Evolutionary conservation across 257 asterid species (phyloP).

Genomic region (Asclepias syriaca): DNA sequence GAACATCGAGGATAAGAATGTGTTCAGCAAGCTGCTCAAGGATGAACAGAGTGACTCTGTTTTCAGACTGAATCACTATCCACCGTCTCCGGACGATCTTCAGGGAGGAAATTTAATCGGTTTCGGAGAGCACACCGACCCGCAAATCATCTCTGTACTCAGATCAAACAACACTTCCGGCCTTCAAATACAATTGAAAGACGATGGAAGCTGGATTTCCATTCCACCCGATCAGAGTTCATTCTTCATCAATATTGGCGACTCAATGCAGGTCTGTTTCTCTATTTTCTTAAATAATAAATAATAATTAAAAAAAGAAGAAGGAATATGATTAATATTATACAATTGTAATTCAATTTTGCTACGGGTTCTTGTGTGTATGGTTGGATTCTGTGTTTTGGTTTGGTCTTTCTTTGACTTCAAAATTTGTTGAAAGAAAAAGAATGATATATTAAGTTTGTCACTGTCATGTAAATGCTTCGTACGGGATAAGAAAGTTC

Average conservation of each 20-base stretch:
- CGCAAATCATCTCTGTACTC: slow-evolving; percentile 75
- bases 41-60: slow-evolving; percentile 44
- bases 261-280: slow-evolving; percentile 63
- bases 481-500: slow-evolving; percentile 1
- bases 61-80: slow-evolving; percentile 52
- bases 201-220: slow-evolving; percentile 55
- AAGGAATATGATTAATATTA: too few relatives aligned
- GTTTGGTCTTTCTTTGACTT: not conserved
- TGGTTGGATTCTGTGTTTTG: too few relatives aligned
- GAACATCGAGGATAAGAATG: slow-evolving; percentile 27
- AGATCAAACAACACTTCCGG: slow-evolving; percentile 78
- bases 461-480: slow-evolving; percentile 4
- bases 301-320: too few relatives aligned
- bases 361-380: not conserved
- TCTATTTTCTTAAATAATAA: too few relatives aligned
- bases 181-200: slow-evolving; percentile 57
- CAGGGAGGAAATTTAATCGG: slow-evolving; percentile 42
- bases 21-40: slow-evolving; percentile 30
- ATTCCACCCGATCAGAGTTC: slow-evolving; percentile 73
- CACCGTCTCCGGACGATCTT: slow-evolving; percentile 48
- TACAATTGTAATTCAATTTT: not conserved
- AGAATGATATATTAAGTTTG: not conserved
- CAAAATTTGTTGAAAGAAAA: not conserved
- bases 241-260: slow-evolving; percentile 78
- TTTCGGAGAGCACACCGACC: slow-evolving; percentile 83